A percentile compares a stretch with the other conserved stretches of the same genome.
phyloP scores from a whole-genome alignment of 2,329 filamentous ascomycete genomes.

The Arachnopeziza araneosa region DNA sequence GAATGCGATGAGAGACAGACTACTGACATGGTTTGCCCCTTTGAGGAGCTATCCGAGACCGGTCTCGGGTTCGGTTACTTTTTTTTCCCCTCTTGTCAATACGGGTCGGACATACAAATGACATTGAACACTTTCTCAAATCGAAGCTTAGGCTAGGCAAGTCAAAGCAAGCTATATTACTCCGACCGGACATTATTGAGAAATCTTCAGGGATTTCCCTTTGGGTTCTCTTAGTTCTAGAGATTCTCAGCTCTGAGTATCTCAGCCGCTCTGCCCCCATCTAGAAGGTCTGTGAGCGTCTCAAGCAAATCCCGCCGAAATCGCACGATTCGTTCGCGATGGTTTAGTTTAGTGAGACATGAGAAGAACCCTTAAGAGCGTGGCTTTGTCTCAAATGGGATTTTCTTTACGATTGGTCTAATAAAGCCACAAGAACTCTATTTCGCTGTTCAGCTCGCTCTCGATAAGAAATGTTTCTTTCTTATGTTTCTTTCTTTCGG shows the following conservation, averaged over 20 bases:
- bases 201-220: conserved; percentile 19
- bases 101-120: conserved; percentile 25
- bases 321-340: conserved; percentile 16
- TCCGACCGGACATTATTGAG: conserved; percentile 2
- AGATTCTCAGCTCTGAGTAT: conserved; percentile 40
- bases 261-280: conserved; percentile 23
- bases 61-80: conserved; percentile 12
- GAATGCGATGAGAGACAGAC: conserved; percentile 16
- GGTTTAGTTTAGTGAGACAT: conserved; percentile 37
- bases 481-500: conserved; percentile 15
- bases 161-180: conserved; percentile 7
- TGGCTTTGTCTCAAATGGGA: conserved; percentile 45
- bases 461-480: conserved; percentile 13
- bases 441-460: conserved; percentile 15
- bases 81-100: conserved; percentile 28
- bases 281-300: conserved; percentile 6
- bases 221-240: conserved; percentile 19
- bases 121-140: conserved; percentile 26
- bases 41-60: conserved; percentile 15
- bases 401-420: conserved; percentile 41
- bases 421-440: conserved; percentile 22
- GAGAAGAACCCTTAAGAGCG: conserved; percentile 35
- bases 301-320: conserved; percentile 29
- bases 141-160: conserved; percentile 20
- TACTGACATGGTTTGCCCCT: conserved; percentile 14